Evolutionary conservation across 2,329 filamentous ascomycete species (phyloP), one percentile per base, ranked within the genome.

Genomic region (Phyllosticta paracitricarpa): DNA sequence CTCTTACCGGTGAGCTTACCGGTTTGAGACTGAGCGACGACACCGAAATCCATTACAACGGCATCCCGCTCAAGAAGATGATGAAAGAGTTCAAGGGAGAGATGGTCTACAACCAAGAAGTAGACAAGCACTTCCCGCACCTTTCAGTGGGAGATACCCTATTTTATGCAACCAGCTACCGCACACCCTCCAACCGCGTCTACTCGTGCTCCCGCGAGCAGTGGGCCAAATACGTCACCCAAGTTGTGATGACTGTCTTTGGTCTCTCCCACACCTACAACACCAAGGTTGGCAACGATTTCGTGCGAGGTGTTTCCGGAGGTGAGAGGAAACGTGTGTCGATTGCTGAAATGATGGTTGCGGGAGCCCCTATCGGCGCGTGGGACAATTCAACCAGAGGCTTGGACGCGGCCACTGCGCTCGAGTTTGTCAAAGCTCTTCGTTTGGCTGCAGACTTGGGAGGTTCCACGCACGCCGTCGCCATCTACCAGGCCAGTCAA

Each of bases 241-340:
- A 78, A 56, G 79, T 82, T 5, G 74, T 81, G 22, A 82, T 82
- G 79, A 75, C 79, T 0, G 76, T 80, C 25, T 78, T 83, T 54
- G 82, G 80, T 35, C 73, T 82, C 14, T 78, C 73, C 2, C 82
- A 85, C 64, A 85, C 83, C 0, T 73, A 77, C 64, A 78, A 82
- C 60, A 83, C 80, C 4, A 80, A 79, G 63, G 80, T 83, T 7
- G 81, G 81, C 35, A 77, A 84, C 65, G 82, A 85, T 56, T 85
- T 81, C 63, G 77, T 86, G 17, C 78, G 83, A 24, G 84, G 84
- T 33, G 83, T 87, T 4, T 83, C 80, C 28, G 84, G 84, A 64
- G 83, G 83, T 58, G 82, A 85, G 66, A 70, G 82, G 56, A 86
- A 86, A 68, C 78, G 84, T 71, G 83, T 86, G 19, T 22, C 19